phyloP scores from a whole-genome alignment of 371 early-diverging fungal genomes.

The Quaeritorhiza haematococci region DNA sequence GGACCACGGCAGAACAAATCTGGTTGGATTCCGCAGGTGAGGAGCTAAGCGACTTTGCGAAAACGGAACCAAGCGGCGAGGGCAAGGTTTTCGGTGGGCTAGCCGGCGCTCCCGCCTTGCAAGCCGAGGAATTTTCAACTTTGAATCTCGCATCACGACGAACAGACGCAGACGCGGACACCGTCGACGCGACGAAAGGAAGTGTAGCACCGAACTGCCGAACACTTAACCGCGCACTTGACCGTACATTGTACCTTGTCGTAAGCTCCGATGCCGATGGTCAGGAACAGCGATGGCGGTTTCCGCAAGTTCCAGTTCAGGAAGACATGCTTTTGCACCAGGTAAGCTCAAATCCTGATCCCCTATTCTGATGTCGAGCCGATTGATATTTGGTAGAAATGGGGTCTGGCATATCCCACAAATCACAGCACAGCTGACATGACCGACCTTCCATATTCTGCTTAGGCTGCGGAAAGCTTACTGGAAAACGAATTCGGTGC shows the following conservation, averaged over 20 bases:
- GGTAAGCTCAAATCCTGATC: slow-evolving; percentile 24
- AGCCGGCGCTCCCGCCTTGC: slow-evolving; percentile 24
- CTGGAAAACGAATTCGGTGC: slow-evolving; percentile 49
- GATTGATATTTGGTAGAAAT: slow-evolving; percentile 61
- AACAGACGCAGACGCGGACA: slow-evolving; percentile 8
- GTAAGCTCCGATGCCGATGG: slow-evolving; percentile 54
- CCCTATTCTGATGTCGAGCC: slow-evolving; percentile 38
- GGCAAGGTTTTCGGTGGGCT: no score
- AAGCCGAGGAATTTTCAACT: slow-evolving; percentile 28
- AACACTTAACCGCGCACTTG: slow-evolving; percentile 68
- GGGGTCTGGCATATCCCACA: background rate
- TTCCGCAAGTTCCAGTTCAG: slow-evolving; percentile 69
- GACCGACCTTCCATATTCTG: background rate
- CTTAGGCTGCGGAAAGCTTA: background rate
- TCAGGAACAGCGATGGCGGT: slow-evolving; percentile 61
- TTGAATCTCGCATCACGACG: slow-evolving; percentile 1
- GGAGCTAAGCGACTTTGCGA: no score
- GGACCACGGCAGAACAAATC: slow-evolving; percentile 67
- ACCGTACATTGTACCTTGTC: slow-evolving; percentile 68
- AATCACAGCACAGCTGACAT: background rate
- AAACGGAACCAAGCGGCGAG: slow-evolving; percentile 41
- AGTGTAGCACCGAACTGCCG: no score
- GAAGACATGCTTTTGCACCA: slow-evolving; percentile 60
- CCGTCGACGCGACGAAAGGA: slow-evolving; percentile 12
- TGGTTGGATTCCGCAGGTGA: slow-evolving; percentile 45